Conservation (phyloP, 306 rosid genomes). For the Citrullus mucosospermus region DNA sequence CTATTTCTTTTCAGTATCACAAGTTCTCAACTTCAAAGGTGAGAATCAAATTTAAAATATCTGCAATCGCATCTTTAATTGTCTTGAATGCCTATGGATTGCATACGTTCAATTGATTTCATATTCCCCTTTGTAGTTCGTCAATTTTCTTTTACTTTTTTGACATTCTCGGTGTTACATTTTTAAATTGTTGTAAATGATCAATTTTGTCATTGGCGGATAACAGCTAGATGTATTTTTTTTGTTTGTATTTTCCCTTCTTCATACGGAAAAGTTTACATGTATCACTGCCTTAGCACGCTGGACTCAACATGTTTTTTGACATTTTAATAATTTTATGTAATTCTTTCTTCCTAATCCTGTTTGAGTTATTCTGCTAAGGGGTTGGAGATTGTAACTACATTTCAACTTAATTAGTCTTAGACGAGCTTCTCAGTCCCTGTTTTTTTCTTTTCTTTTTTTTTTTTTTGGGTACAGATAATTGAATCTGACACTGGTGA, state of each 20-base stretch:
- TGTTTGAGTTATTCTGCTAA: not conserved
- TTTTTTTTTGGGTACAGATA: slow-evolving; percentile 27
- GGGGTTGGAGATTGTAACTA: not conserved
- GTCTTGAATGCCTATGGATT: not conserved
- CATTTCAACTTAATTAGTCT: not conserved
- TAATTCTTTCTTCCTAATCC: not conserved
- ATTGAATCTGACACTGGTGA: slow-evolving; percentile 23
- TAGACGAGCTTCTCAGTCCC: slow-evolving; percentile 5
- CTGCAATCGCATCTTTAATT: slow-evolving; percentile 5
- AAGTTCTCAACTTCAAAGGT: slow-evolving; percentile 63
- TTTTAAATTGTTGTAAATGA: not conserved
- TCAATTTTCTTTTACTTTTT: not conserved
- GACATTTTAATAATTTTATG: not conserved
- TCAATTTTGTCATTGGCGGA: not conserved
- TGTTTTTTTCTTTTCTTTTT: too few relatives aligned
- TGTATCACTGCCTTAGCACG: not conserved
- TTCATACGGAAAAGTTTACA: not conserved
- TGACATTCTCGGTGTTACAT: not conserved
- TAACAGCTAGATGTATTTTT: not conserved
- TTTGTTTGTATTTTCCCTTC: not conserved
- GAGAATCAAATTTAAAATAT: slow-evolving; percentile 22
- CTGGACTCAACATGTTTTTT: not conserved
- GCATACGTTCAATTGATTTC: not conserved
- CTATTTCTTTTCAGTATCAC: slow-evolving; percentile 70
- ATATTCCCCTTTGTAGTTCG: not conserved